Base-by-base conservation (phyloP, 129 eudicot genomes). In the Tanacetum coccineum region DNA sequence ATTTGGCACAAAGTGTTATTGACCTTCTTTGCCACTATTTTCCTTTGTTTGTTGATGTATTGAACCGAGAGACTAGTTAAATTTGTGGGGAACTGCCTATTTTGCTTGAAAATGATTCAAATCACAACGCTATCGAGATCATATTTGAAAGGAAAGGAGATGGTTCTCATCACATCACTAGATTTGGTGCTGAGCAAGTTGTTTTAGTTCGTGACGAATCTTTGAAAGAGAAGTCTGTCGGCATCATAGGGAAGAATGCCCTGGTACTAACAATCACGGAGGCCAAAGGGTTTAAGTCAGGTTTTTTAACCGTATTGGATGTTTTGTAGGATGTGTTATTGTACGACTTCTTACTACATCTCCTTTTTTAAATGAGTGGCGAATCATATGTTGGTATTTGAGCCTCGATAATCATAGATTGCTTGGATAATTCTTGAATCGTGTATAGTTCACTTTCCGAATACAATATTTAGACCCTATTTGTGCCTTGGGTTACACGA, bases 111-210 rank as follows among this genome's bases (percentile, higher is more conserved):
- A 76, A 84, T n/a, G 87, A 80, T 12, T 69, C 51, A 51, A 80
- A 81, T 45, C 77, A 74, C 58, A 75, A 81, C 70, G 83, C 81
- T 1, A 74, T 90, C 3, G 62, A 79, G 32, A 66, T 82, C 22
- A 84, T 90, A 36, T 84, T 90, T 63, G 89, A 82, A 14, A 77
- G 68, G 65, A 70, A 45, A 13, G 83, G 59, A 60, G 76, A 66
- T 67, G 30, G 40, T 13, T 76, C 79, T 6, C 70, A 60, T 6
- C 45, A 64, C 7, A 42, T 85, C 40, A 76, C 69, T 3, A 87
- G 85, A 4, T 90, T 90, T 50, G 97, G 97, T 7, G 89, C 95
- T 3, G 89, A 90, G 36, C 97, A 90, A 66, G 97, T 81, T 11
- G 75, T 90, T 53, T 64, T 90, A 49, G 95, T 90, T 15, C 85